Evolutionary conservation across 148 eudicot species (phyloP), one percentile per base, ranked within the genome.

Genomic region (Rhododendron griersonianum): DNA sequence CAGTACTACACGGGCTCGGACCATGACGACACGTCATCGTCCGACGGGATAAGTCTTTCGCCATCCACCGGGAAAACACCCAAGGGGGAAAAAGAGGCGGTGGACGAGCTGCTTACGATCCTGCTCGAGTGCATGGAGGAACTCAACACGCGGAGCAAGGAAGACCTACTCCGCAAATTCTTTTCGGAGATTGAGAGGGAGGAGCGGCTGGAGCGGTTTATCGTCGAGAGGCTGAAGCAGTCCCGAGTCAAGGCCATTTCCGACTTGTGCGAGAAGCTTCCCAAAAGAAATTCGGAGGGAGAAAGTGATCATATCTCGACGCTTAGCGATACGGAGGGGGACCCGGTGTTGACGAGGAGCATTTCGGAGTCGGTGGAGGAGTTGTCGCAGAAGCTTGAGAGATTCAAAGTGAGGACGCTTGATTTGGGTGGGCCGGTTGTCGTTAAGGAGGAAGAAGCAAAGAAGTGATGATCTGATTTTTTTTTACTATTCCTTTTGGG

Each of bases 351-450:
- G 30, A 48, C 83, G 7, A 83, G 88, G 14, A 51, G 86, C 47
- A 4, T 87, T 18, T 39, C 73, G 3, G 86, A 83, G 41, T 83
- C 89, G 13, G 86, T 87, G 61, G 89, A 87, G 33, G 89, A 71
- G 59, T 51, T 84, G 7, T 79, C 89, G 37, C 81, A 69, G 48
- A 84, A 80, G 84, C 89, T 87, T 44, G 89, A 84, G 79, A 55
- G 84, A 15, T 87, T 87, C 84, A 87, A 84, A 84, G 85, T 87
- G 4, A 87, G 15, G 83, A 87, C 86, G 41, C 78, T 80, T 69
- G 75, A 87, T 50, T 33, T 75, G 67, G 86, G 50, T 9, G 88
- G 37, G 30, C 11, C 11, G 11, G 50, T 14, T 41, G 85, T 7
- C 19, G 78, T 10, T 8, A 57, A 55, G 7, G 83, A 74, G 55